phyloP scores from a whole-genome alignment of 202 grass and related monocot species.

The Saccharum hybrid region DNA sequence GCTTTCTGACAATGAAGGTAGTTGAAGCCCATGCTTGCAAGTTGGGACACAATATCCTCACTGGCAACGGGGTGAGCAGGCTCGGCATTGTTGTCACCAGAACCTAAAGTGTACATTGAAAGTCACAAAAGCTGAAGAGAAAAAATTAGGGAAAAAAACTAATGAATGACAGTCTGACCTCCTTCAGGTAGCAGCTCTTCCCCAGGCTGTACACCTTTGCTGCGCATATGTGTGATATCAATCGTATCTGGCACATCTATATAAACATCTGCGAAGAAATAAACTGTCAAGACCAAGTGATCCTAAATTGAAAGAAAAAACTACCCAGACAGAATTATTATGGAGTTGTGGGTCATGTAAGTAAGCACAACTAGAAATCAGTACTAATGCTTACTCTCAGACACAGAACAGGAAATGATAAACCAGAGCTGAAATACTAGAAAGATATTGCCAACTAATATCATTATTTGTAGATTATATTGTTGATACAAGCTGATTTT shows the following conservation, averaged over 20 bases:
- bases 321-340: background rate
- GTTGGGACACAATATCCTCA: constrained; percentile 89
- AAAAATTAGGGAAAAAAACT: background rate
- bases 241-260: constrained; percentile 93
- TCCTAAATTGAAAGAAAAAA: background rate
- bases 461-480: background rate
- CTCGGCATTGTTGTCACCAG: constrained; percentile 49
- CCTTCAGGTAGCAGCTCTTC: constrained; percentile 91
- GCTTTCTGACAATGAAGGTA: constrained; percentile 95
- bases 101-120: constrained; percentile 49
- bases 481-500: background rate
- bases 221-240: constrained; percentile 90
- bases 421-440: background rate
- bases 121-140: constrained; percentile 19
- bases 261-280: constrained; percentile 81
- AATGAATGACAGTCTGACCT: constrained; percentile 49
- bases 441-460: constrained; percentile 5
- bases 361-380: background rate
- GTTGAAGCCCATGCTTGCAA: constrained; percentile 95
- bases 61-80: constrained; percentile 56
- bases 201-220: constrained; percentile 90
- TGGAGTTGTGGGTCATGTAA: background rate
- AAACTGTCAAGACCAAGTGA: constrained; percentile 17
- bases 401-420: background rate
- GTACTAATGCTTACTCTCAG: background rate